These are phyloP conservation scores for Calonectria montana DNA, from an alignment of 2,329 filamentous ascomycete genomes.

Conservation along the genomic window DNA sequence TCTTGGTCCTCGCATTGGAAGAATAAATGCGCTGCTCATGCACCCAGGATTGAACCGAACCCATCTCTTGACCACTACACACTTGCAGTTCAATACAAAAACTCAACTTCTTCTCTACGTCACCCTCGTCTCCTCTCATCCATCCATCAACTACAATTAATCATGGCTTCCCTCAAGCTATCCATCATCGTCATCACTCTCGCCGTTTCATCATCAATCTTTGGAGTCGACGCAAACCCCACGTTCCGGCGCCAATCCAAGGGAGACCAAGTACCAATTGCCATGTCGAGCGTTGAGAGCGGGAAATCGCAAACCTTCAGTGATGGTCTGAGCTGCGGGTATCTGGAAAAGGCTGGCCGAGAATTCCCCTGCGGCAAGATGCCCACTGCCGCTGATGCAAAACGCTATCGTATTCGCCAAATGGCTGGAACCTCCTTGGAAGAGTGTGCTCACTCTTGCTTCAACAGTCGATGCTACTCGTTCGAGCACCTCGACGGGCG, in stretches of 20 bases:
- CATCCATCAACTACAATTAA: neutral
- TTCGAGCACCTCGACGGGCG: neutral
- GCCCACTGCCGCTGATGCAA: neutral
- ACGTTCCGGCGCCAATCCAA: neutral
- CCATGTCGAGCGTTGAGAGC: neutral
- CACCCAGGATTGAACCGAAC: neutral
- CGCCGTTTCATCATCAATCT: neutral
- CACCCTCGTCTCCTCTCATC: neutral
- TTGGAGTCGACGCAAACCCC: neutral
- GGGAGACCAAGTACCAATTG: neutral
- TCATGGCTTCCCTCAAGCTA: neutral
- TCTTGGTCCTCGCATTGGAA: neutral
- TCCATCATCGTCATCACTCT: neutral
- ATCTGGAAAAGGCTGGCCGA: neutral
- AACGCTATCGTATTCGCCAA: neutral
- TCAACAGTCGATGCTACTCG: neutral
- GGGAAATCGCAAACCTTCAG: neutral
- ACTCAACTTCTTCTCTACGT: neutral
- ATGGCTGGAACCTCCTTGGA: neutral
- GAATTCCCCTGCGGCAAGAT: slow-evolving; percentile 7
- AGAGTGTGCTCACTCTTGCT: slow-evolving; percentile 1
- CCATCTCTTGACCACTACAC: neutral
- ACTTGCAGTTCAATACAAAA: neutral
- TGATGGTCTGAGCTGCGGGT: neutral
- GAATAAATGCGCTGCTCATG: neutral